Conservation (phyloP, 2,329 filamentous ascomycete genomes). For the Aspergillaceae sp. region DNA sequence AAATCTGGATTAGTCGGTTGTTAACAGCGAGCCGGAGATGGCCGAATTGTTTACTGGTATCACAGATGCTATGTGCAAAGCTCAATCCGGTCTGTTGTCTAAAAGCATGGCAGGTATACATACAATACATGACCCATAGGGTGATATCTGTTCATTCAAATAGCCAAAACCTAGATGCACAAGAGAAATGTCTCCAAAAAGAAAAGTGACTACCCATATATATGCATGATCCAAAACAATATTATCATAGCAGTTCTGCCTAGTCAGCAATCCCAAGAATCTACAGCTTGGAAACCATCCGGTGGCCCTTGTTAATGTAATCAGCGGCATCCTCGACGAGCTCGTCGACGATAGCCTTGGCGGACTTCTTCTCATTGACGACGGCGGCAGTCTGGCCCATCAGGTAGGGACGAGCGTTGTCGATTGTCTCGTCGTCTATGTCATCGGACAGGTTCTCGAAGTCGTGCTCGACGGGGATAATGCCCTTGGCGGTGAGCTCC, state of each 20-base stretch:
- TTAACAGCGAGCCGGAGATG: no score
- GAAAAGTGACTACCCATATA: no score
- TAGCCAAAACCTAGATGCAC: no score
- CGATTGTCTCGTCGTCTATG: slow-evolving; percentile 76
- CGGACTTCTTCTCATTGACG: slow-evolving; percentile 82
- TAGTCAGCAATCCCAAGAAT: slow-evolving; percentile 1
- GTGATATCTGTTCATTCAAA: no score
- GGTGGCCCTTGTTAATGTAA: slow-evolving; percentile 59
- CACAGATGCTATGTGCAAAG: no score
- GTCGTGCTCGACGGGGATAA: slow-evolving; percentile 89
- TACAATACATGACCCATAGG: no score
- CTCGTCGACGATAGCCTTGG: slow-evolving; percentile 90
- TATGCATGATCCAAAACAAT: no score
- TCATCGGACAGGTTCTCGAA: slow-evolving; percentile 70
- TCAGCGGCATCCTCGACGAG: slow-evolving; percentile 74
- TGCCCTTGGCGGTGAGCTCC: slow-evolving; percentile 77
- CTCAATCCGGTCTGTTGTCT: no score
- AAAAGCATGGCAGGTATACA: no score
- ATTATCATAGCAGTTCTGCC: no score
- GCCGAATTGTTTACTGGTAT: no score
- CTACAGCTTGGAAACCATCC: slow-evolving; percentile 63
- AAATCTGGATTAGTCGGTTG: no score
- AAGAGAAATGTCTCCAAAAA: not conserved
- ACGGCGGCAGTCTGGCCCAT: slow-evolving; percentile 98
- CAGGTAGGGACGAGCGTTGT: slow-evolving; percentile 80